phyloP scores from a whole-genome alignment of 2,329 filamentous ascomycete genomes.

The Pleurostoma richardsiae region DNA sequence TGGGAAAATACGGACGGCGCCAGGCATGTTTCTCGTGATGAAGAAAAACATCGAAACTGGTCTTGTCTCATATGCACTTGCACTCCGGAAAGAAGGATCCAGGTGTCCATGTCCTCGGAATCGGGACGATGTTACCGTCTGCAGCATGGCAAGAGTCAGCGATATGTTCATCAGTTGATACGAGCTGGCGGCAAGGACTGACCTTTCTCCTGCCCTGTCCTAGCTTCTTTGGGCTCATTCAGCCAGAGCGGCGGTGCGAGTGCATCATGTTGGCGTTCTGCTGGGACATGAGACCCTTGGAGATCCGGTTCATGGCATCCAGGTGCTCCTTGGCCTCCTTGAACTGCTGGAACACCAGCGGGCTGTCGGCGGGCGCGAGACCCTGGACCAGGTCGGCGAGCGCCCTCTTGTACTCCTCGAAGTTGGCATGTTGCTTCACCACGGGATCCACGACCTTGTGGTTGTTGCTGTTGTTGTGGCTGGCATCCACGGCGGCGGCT shows the following conservation, averaged over 20 bases:
- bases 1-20: too few relatives aligned
- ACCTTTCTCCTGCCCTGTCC: too few relatives aligned
- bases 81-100: neutral
- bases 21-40: too few relatives aligned
- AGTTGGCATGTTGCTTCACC: slow-evolving; percentile 44
- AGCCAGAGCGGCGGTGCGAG: slow-evolving; percentile 28
- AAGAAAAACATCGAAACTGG: neutral
- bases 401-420: slow-evolving; percentile 58
- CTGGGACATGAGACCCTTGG: slow-evolving; percentile 26
- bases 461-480: too few relatives aligned
- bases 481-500: slow-evolving; percentile 13
- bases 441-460: slow-evolving; percentile 24
- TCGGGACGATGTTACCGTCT: too few relatives aligned
- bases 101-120: too few relatives aligned
- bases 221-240: slow-evolving; percentile 15
- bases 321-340: slow-evolving; percentile 45
- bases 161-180: too few relatives aligned
- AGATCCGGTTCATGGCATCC: slow-evolving; percentile 47
- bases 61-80: neutral
- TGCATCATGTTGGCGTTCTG: slow-evolving; percentile 23
- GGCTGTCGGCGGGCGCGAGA: slow-evolving; percentile 44
- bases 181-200: too few relatives aligned
- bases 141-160: too few relatives aligned
- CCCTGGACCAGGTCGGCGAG: slow-evolving; percentile 54
- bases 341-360: slow-evolving; percentile 49